Conservation (phyloP, 192 early-diverging fungal genomes). For the Entomortierella beljakovae region DNA sequence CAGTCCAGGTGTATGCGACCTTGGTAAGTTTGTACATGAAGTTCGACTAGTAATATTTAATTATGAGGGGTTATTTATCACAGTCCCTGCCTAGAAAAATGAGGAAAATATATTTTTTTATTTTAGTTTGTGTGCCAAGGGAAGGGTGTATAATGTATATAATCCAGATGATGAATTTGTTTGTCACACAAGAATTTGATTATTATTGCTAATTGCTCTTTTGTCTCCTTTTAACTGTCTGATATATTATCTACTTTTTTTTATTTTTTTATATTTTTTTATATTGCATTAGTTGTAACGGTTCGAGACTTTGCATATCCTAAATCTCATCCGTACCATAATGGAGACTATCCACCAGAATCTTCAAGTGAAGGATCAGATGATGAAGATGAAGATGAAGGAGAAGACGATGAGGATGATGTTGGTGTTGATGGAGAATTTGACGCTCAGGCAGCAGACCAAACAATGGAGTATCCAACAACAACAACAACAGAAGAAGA, state of each 20-base stretch:
- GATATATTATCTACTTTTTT: not conserved
- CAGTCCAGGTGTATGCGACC: constrained; percentile 1
- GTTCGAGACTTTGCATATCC: constrained; percentile 48
- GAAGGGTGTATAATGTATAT: not conserved
- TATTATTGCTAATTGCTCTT: not conserved
- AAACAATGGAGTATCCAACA: not conserved
- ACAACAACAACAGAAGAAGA: constrained; percentile 23
- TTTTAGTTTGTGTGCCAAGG: not conserved
- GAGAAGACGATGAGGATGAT: constrained; percentile 15
- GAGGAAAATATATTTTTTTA: not conserved
- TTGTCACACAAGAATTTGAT: constrained; percentile 11
- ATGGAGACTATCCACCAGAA: constrained; percentile 36
- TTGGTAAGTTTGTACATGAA: constrained; percentile 19
- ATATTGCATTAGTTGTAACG: constrained; percentile 10
- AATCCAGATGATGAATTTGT: not conserved
- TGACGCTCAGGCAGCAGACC: not conserved
- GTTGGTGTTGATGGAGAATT: constrained; percentile 13
- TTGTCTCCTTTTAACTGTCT: not conserved
- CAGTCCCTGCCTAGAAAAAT: no score
- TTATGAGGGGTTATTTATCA: no score
- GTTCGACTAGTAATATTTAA: not conserved
- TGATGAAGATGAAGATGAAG: constrained; percentile 24
- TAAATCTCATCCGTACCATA: constrained; percentile 32
- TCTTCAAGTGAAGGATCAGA: constrained; percentile 34
- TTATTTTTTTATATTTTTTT: not conserved